Evolutionary conservation across 2,329 filamentous ascomycete genomes (phyloP), one percentile per base, ranked within the genome.

Genomic region (Fusarium sp.): DNA sequence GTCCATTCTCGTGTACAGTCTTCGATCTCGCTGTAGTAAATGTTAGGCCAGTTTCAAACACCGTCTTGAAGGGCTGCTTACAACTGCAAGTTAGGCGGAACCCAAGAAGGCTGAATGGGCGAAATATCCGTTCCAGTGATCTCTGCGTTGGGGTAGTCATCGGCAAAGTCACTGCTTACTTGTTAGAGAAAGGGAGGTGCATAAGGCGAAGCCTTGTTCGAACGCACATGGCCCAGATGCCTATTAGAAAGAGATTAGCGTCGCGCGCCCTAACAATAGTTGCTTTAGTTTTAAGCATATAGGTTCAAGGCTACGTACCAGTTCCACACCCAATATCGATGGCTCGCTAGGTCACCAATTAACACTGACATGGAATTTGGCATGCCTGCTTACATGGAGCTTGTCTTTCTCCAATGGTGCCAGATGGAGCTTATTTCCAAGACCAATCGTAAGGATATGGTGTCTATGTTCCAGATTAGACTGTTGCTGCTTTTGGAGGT

Each of bases 321-420:
- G 88, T 88, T n/a, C 89, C 90, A 7, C 88, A 90, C 34, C 88
- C 87, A 23, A 90, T 83, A 67, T 89, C 87, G 8, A 90, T 80
- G 3, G 75, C 71, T 61, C 61, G 70, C 74, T 76, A 18, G 0
- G 11, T 11, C 10, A 18, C 3, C 0, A 13, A 9, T 78, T 11
- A 81, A 71, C 52, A 66, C 7, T 50, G 5, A 67, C 34, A 4
- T 59, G 50, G 18, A 54, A 20, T 16, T 1, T 0, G 1, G 0
- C 4, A 3, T 4, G 39, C 3, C 3, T 41, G 9, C 35, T 5
- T 34, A 74, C 81, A 18, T 80, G 73, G 7, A 77, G 52, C 1
- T 78, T 76, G 1, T 79, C 77, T 16, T 81, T 77, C 4, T 72
- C 20, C 0, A 78, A 37, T 0, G 76, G 73, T 2, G 76, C 76